Conservation (phyloP, 768 basidiomycete species). For the Boletus tylopilopsis region DNA sequence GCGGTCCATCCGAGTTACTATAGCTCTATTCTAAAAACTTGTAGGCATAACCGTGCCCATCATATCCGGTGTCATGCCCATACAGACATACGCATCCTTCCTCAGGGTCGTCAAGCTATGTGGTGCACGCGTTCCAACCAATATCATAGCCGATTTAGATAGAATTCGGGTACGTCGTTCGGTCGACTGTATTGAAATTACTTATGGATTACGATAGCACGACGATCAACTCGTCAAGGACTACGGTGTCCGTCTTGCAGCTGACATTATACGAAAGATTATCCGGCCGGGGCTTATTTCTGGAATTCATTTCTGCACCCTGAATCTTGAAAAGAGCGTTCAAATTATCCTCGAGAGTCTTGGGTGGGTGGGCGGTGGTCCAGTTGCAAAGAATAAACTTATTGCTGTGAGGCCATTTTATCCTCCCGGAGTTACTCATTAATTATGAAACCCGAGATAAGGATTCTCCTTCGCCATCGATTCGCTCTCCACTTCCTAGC, state of each 20-base stretch:
- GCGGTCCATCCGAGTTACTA: constrained; percentile 8
- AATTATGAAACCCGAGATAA: constrained; percentile 18
- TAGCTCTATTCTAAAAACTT: constrained; percentile 4
- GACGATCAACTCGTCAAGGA: constrained; percentile 94
- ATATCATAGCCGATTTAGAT: constrained; percentile 63
- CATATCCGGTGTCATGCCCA: constrained; percentile 96
- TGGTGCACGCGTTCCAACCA: constrained; percentile 68
- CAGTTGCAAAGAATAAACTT: constrained; percentile 54
- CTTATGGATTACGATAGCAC: constrained; percentile 45
- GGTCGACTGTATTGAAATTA: background rate
- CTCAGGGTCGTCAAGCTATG: constrained; percentile 87
- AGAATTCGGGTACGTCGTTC: constrained; percentile 62
- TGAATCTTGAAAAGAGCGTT: constrained; percentile 96
- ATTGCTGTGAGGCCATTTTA: constrained; percentile 49
- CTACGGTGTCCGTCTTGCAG: constrained; percentile 85
- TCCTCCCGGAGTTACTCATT: background rate
- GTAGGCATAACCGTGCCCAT: constrained; percentile 87
- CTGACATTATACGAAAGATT: constrained; percentile 68
- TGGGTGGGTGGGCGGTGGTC: constrained; percentile 56
- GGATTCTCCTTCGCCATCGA: constrained; percentile 39
- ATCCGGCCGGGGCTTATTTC: constrained; percentile 52
- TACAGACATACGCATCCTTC: constrained; percentile 95
- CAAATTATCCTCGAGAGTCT: constrained; percentile 78
- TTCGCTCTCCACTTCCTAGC: constrained; percentile 25
- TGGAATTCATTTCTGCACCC: constrained; percentile 92